Evolutionary conservation across 2,329 filamentous ascomycete species (phyloP), one percentile per base, ranked within the genome.

Genomic region (Lojkania enalia): DNA sequence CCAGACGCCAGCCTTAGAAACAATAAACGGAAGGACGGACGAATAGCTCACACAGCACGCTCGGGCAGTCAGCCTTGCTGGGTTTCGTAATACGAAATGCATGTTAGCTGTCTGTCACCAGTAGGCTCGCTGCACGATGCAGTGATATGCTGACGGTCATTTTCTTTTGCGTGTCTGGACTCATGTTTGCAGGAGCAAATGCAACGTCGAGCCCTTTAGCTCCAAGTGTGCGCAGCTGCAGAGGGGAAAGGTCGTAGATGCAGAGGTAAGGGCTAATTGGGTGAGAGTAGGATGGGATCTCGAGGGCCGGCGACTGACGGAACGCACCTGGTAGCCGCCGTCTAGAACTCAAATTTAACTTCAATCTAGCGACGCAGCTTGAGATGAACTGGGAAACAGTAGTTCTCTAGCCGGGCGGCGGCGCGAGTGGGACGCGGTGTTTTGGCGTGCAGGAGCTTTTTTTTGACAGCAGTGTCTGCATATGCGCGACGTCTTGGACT

Each of bases 351-450:
- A 39, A 46, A 43, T 51, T 50, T 49, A 51, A 54, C 42, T 47
- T 49, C 46, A 51, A 41, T 49, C 55, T 63, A 60, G 49, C 23
- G 35, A 52, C 52, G 63, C 60, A 60, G 39, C 47, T 39, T 43
- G 45, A 56, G 53, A 59, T 60, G 57, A 63, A 59, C 52, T 48
- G 52, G 57, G 58, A 62, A 61, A 56, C 53, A 49, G 50, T 49
- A 51, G 58, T 63, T 59, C 54, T 49, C 44, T 43, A 49, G 41
- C 15, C 27, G 29, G 40, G 20, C 31, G 20, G 45, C 29, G 21
- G 35, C 33, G 44, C 37, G 49, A 51, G 58, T 57, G 57, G 58
- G 46, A 53, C 53, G 58, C 57, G 52, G 49, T 51, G 47, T 52
- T 57, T 60, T 57, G 51, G 54, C 54, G 56, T 59, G 57, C 55